Evolutionary conservation across 345 rosid species (phyloP), one percentile per base, ranked within the genome.

Genomic region (Angophora floribunda): DNA sequence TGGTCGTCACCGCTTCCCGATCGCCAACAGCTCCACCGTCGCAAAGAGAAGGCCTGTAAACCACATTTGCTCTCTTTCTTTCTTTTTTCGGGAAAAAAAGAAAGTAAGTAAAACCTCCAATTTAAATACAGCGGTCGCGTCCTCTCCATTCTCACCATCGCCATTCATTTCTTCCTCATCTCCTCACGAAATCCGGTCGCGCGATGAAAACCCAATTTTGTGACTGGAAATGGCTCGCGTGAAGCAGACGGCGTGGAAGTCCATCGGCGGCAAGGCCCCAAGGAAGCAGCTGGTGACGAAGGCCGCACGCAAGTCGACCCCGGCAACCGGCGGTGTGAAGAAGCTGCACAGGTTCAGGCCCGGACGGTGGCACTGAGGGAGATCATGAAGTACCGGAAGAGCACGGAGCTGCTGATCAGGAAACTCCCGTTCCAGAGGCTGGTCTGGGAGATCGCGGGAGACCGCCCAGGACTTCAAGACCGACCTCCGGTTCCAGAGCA

Each of bases 351-450:
- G 91, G 85, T 89, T 89, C 85, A 87, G 91, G 91, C 91, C 91
- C 28, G 91, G n/a, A 89, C 91, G 14, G 91, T 89, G 87, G 91
- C 91, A n/a, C 86, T 89, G 52, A 75, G 91, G 36, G 91, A 89
- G 91, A 89, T 89, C 87, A 87, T 89, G 59, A 89, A 89, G 89
- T 89, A 89, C 80, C 91, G 87, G 91, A 89, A 89, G 91, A 89
- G 91, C 86, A 89, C 91, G 24, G 91, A 89, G 87, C 91, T 89
- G 28, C 87, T 89, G 89, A 89, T 89, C 85, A 88, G 91, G 85
- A 89, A 89, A 87, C 91, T 89, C 32, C 91, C 91, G 44, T 89
- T 89, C 91, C 91, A 89, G 89, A 85, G 91, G 89, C 89, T 89
- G 30, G 91, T 89, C 63, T 55, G 91, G 26, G 91, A 89, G 89